These are phyloP conservation scores for Claviceps purpurea DNA, from an alignment of 2,329 filamentous ascomycete genomes.

Conservation along the genomic window DNA sequence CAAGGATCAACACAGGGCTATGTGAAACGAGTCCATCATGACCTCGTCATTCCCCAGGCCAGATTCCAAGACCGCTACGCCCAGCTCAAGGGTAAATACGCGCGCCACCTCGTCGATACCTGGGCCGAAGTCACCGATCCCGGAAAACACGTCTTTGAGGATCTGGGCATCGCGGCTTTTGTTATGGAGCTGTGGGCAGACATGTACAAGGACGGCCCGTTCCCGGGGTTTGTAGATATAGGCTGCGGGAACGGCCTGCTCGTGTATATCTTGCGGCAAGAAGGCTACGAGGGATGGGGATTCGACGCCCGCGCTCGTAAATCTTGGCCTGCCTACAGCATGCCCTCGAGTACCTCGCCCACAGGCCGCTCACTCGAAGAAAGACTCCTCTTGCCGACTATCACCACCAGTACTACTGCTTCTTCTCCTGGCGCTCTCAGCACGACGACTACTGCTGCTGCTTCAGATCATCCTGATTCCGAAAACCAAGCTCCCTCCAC, in stretches of 20 bases:
- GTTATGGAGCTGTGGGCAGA: slow-evolving; percentile 80
- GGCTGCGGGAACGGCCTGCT: slow-evolving; percentile 91
- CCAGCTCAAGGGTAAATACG: slow-evolving; percentile 66
- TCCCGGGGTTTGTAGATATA: slow-evolving; percentile 89
- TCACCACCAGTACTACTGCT: slow-evolving; percentile 13
- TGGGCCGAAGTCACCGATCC: slow-evolving; percentile 88
- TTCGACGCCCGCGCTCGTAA: slow-evolving; percentile 82
- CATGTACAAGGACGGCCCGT: slow-evolving; percentile 53
- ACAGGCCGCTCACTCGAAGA: slow-evolving; percentile 26
- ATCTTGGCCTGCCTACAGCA: slow-evolving; percentile 65
- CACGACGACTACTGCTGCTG: no score
- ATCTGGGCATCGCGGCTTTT: slow-evolving; percentile 81
- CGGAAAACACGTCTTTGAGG: slow-evolving; percentile 88
- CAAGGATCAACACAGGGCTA: slow-evolving; percentile 53
- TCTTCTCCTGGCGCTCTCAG: no score
- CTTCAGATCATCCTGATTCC: no score
- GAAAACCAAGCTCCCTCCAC: background rate
- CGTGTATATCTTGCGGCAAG: slow-evolving; percentile 64
- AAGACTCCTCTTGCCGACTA: slow-evolving; percentile 34
- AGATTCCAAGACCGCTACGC: slow-evolving; percentile 73
- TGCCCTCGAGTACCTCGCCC: slow-evolving; percentile 12
- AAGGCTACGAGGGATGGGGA: slow-evolving; percentile 78
- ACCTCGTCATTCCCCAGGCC: slow-evolving; percentile 64
- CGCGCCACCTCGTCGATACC: slow-evolving; percentile 49
- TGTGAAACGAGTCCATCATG: slow-evolving; percentile 72